These are phyloP conservation scores for Thelonectria rubi DNA, from an alignment of 2,329 filamentous ascomycete species.

Conservation along the genomic window DNA sequence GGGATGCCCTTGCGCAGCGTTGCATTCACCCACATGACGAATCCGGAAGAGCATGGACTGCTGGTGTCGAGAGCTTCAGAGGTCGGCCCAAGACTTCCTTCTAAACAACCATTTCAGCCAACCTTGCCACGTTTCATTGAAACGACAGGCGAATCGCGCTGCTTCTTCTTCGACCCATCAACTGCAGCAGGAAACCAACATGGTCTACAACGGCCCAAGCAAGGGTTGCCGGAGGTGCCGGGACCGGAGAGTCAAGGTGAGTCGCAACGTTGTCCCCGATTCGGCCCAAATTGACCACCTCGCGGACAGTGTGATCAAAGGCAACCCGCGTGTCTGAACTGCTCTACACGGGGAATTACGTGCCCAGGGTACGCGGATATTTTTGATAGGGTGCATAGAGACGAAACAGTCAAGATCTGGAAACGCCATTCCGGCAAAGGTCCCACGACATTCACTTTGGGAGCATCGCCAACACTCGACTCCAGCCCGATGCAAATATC, in stretches of 20 bases:
- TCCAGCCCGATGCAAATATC: neutral
- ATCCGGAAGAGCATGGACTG: too few species aligned
- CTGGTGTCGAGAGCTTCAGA: neutral
- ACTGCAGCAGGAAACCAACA: neutral
- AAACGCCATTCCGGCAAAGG: neutral
- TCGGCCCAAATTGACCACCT: neutral
- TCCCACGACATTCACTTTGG: neutral
- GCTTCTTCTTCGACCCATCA: too few species aligned
- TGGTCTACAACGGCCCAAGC: conserved; percentile 15
- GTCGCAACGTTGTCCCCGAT: neutral
- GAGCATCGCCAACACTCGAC: neutral
- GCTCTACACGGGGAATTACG: neutral
- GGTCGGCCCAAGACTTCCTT: neutral
- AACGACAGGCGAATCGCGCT: neutral
- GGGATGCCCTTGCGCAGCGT: conserved; percentile 10
- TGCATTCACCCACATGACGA: neutral
- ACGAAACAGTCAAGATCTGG: conserved; percentile 3
- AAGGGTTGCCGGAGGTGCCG: conserved; percentile 9
- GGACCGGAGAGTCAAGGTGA: conserved; percentile 5
- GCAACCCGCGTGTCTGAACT: conserved; percentile 4
- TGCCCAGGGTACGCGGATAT: conserved; percentile 8
- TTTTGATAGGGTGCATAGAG: conserved; percentile 5
- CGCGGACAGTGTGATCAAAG: conserved; percentile 6
- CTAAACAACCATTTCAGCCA: neutral
- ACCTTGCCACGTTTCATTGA: neutral